These are phyloP conservation scores for Saturnispora sanitii DNA, from an alignment of 805 yeast species.

Conservation along the genomic window DNA sequence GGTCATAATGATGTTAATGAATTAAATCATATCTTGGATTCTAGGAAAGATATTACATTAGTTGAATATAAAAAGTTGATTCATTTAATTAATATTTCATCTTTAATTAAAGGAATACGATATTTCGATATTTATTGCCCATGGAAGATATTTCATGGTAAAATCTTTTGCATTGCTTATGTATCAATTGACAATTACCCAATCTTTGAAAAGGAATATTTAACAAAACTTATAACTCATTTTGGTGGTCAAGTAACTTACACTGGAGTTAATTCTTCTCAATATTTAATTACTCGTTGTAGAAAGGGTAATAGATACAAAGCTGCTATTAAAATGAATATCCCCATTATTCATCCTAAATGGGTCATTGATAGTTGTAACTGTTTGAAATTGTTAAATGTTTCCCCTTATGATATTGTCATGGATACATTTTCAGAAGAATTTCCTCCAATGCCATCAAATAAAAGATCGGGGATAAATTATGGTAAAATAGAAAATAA, in stretches of 20 bases:
- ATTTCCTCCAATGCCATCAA: too few relatives aligned
- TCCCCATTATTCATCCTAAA: constrained; percentile 41
- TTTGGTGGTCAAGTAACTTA: constrained; percentile 46
- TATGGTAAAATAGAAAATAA: constrained; percentile 7
- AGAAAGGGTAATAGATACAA: constrained; percentile 41
- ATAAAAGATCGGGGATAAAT: constrained; percentile 9
- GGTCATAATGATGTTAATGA: constrained; percentile 51
- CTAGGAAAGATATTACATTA: constrained; percentile 49
- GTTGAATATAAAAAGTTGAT: constrained; percentile 33
- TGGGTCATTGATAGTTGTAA: constrained; percentile 38
- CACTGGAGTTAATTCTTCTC: constrained; percentile 31
- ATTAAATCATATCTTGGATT: constrained; percentile 39
- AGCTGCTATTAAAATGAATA: constrained; percentile 44
- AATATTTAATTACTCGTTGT: constrained; percentile 41
- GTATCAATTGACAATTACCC: constrained; percentile 19
- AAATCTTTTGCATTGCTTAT: constrained; percentile 37
- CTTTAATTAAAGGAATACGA: neutral
- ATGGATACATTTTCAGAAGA: constrained; percentile 24
- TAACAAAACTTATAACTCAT: constrained; percentile 28
- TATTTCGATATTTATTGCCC: constrained; percentile 14
- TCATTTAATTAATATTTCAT: neutral
- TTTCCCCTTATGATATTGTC: constrained; percentile 16
- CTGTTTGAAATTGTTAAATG: constrained; percentile 34
- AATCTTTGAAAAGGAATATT: constrained; percentile 23
- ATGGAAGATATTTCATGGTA: constrained; percentile 37